These are phyloP conservation scores for Myxozyma udenii DNA, from an alignment of 805 yeast species.

Conservation along the genomic window DNA sequence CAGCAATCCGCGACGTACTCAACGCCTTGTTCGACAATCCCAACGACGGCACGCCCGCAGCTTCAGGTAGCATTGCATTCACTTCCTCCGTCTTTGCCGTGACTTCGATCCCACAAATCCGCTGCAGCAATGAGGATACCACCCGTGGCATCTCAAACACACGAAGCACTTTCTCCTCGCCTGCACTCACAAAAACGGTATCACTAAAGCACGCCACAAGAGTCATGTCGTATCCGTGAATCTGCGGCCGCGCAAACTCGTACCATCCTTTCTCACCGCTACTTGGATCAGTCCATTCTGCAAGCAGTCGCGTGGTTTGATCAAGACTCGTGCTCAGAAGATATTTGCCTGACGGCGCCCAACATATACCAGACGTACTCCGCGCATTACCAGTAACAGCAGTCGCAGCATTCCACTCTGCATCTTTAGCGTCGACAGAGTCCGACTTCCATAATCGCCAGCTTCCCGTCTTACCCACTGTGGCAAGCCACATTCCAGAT, in stretches of 20 bases:
- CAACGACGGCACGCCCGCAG: constrained; percentile 88
- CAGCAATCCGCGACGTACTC: background rate
- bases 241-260: constrained; percentile 95
- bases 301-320: constrained; percentile 84
- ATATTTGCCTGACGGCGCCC: constrained; percentile 45
- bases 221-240: constrained; percentile 96
- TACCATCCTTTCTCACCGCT: constrained; percentile 57
- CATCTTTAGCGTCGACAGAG: constrained; percentile 40
- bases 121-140: constrained; percentile 59
- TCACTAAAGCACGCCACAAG: constrained; percentile 61
- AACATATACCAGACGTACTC: constrained; percentile 72
- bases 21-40: constrained; percentile 44
- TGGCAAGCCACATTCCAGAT: constrained; percentile 48
- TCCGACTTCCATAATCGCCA: constrained; percentile 67
- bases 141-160: constrained; percentile 85
- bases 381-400: constrained; percentile 75
- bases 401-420: constrained; percentile 38
- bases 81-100: constrained; percentile 7
- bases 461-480: constrained; percentile 91
- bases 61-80: constrained; percentile 57
- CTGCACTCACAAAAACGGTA: constrained; percentile 80
- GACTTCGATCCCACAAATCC: constrained; percentile 48
- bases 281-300: constrained; percentile 52
- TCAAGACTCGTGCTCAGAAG: constrained; percentile 52
- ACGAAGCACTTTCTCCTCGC: constrained; percentile 90